Evolutionary conservation across 169 alveolate genomes (phyloP), one percentile per base, ranked within the genome.

Genomic region (Cryptosporidium bovis): DNA sequence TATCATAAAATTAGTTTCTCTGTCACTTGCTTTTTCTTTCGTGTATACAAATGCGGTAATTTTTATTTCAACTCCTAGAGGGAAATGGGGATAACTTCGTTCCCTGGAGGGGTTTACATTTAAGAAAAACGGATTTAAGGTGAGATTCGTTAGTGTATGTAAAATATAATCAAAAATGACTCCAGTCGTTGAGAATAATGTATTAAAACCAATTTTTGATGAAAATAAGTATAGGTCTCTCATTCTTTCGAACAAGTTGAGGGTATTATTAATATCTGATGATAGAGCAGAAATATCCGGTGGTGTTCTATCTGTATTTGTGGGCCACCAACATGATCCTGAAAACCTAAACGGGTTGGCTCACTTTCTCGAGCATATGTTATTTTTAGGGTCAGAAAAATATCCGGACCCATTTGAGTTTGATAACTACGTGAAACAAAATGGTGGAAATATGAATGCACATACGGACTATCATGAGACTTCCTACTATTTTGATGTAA

Each of bases 291-390:
- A 69, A 51, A 51, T 69, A 51, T 69, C 83, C 10, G 83, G 68
- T 5, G 83, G 66, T 6, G 40, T 46, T 44, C 24, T 94, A 36
- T 91, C 91, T 15, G 96, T 94, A 15, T 90, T 91, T 40, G 94
- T 93, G 7, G 98, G 98, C 12, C 84, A 91, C 27, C 83, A 84
- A 18, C 69, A 82, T 51, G 98, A 96, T 82, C 97, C 97, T 24
- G 64, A 53, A 20, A 95, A 93, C 40, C 66, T 93, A 29, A 94
- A 91, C 33, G 99, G 99, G 4, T 90, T 96, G 60, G 98, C 98
- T 46, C 99, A 97, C 91, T 95, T 94, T 93, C 92, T 95, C 60
- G 99, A 97, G 83, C 99, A 97, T 83, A 95, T 96, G 97, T 83
- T 95, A 34, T 95, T 95, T 90, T 91, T 97, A 94, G 99, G 94